Evolutionary conservation across 2,329 filamentous ascomycete genomes (phyloP).

Genomic region (Verticillium klebahnii): DNA sequence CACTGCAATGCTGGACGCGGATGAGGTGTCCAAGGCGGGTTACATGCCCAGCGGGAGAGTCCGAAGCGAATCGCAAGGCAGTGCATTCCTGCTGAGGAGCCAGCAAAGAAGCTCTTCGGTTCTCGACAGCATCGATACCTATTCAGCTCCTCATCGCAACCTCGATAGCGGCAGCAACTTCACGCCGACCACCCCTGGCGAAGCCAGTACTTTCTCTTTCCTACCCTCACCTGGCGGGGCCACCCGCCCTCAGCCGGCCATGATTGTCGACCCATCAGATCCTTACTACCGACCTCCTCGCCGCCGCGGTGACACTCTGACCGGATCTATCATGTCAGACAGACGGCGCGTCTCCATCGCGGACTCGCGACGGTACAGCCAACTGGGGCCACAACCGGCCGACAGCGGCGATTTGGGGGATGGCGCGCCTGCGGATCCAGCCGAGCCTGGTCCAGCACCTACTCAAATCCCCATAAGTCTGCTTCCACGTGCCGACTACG

Average conservation of each 20-base stretch:
- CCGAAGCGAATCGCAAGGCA: conserved; percentile 58
- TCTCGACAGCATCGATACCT: conserved; percentile 46
- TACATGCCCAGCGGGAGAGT: conserved; percentile 52
- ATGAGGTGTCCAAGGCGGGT: conserved; percentile 60
- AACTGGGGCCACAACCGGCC: conserved; percentile 11
- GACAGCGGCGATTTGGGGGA: background rate
- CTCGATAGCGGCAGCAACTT: conserved; percentile 59
- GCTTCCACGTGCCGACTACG: conserved; percentile 72
- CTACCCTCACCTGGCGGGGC: conserved; percentile 51
- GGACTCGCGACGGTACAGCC: conserved; percentile 33
- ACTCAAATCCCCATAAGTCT: conserved; percentile 38
- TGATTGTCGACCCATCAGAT: conserved; percentile 53
- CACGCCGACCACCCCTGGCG: conserved; percentile 69
- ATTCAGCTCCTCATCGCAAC: conserved; percentile 39
- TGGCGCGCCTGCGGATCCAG: conserved; percentile 20
- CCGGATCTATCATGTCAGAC: conserved; percentile 27
- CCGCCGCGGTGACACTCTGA: conserved; percentile 59
- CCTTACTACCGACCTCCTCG: conserved; percentile 88
- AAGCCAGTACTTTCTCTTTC: conserved; percentile 69
- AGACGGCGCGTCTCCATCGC: conserved; percentile 21
- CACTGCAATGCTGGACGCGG: conserved; percentile 70
- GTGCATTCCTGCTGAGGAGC: conserved; percentile 37
- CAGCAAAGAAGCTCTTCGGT: conserved; percentile 51
- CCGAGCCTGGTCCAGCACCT: conserved; percentile 38
- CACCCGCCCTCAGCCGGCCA: conserved; percentile 37